phyloP scores from a whole-genome alignment of 208 protist genomes.

The Histomonas meleagridis region DNA sequence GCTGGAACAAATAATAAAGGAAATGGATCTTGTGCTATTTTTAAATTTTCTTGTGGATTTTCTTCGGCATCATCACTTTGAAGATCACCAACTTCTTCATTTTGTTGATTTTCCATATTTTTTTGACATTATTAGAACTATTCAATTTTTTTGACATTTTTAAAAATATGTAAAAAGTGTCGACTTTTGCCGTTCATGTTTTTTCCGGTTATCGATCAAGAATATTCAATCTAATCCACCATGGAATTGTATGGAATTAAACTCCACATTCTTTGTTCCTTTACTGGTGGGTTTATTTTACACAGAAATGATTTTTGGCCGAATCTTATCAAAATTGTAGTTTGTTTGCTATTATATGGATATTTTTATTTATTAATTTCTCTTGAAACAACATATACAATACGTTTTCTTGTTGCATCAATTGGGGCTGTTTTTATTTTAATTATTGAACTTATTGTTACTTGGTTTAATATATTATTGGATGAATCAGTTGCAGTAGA shows the following conservation, averaged over 20 bases:
- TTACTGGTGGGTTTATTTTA: conserved; percentile 19
- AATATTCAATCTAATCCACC: too few species aligned
- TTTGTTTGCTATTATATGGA: background rate
- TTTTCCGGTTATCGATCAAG: too few species aligned
- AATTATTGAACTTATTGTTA: conserved; percentile 31
- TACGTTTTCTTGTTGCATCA: background rate
- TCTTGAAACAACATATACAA: background rate
- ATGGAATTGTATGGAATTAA: conserved; percentile 33
- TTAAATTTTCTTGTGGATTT: too few species aligned
- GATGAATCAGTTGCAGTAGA: background rate
- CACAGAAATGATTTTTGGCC: conserved; percentile 22
- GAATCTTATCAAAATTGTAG: background rate
- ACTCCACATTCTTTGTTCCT: background rate
- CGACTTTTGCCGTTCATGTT: too few species aligned
- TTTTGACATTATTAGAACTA: too few species aligned
- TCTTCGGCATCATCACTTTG: too few species aligned
- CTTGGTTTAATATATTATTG: background rate
- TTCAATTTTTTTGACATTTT: too few species aligned
- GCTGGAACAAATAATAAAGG: too few species aligned
- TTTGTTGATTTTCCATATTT: too few species aligned
- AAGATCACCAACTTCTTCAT: too few species aligned
- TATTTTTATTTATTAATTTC: background rate
- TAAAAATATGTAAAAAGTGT: too few species aligned
- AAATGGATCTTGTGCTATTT: too few species aligned
- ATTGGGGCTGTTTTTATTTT: background rate